Percentiles rank a stretch among this genome's conserved stretches.
Evolutionary conservation across 495 filamentous ascomycete genomes (phyloP).

Genomic region (Terfezia boudieri): DNA sequence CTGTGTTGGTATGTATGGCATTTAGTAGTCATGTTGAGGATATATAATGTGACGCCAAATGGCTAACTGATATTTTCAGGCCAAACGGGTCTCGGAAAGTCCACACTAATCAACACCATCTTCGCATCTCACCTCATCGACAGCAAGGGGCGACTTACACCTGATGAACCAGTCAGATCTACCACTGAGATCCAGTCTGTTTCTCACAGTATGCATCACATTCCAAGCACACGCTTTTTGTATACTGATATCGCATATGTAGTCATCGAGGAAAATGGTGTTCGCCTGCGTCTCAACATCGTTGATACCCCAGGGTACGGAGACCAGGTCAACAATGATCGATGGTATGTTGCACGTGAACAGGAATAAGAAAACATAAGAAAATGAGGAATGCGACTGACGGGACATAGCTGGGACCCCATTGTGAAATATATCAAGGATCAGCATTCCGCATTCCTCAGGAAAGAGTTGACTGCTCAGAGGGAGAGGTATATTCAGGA

Average conservation of each 20-base stretch:
- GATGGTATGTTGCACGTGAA: slow-evolving; percentile 31
- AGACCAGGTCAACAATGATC: slow-evolving; percentile 63
- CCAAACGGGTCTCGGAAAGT: slow-evolving; percentile 96
- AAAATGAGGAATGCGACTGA: slow-evolving; percentile 15
- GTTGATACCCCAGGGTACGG: slow-evolving; percentile 64
- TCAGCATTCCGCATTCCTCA: slow-evolving; percentile 97
- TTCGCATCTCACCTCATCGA: slow-evolving; percentile 99
- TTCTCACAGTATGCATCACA: slow-evolving; percentile 47
- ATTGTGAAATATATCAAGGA: slow-evolving; percentile 99
- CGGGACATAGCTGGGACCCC: slow-evolving; percentile 45
- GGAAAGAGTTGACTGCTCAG: slow-evolving; percentile 99
- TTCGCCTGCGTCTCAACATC: slow-evolving; percentile 56
- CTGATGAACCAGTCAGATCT: slow-evolving; percentile 75
- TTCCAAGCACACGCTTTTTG: not conserved
- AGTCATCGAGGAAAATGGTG: slow-evolving; percentile 93
- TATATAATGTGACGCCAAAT: not conserved
- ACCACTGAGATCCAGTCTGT: slow-evolving; percentile 97
- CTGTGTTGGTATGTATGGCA: slow-evolving; percentile 67
- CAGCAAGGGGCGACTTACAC: slow-evolving; percentile 80
- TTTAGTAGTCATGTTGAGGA: not conserved
- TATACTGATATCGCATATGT: slow-evolving; percentile 2
- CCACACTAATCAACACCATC: slow-evolving; percentile 98
- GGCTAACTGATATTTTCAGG: slow-evolving; percentile 33
- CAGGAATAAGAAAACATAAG: slow-evolving; percentile 4
- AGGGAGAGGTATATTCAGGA: slow-evolving; percentile 98